A percentile compares a stretch with the other conserved stretches of the same genome.
Evolutionary conservation across 441 rosid species (phyloP).

Genomic region (Euphorbia celastroides): DNA sequence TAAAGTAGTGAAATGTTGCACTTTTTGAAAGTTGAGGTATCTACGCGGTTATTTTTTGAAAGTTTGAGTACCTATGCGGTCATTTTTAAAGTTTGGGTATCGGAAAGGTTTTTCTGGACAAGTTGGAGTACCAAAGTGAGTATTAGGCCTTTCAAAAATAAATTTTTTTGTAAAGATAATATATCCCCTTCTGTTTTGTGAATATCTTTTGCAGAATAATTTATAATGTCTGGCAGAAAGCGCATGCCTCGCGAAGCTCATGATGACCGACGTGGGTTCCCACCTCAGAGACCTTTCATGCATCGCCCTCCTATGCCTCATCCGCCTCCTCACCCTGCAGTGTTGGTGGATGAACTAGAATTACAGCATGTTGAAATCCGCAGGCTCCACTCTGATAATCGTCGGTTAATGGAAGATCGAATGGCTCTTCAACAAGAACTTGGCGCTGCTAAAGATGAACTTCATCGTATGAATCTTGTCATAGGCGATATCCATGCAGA

Average conservation of each 20-base stretch:
- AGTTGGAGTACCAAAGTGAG: no score
- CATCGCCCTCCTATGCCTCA: conserved; percentile 65
- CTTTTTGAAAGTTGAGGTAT: no score
- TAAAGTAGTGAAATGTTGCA: no score
- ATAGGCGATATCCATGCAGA: conserved; percentile 63
- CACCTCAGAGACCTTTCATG: conserved; percentile 53
- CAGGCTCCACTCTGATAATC: conserved; percentile 73
- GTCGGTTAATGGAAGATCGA: conserved; percentile 67
- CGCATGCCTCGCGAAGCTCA: conserved; percentile 59
- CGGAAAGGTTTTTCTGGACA: no score
- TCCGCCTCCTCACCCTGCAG: conserved; percentile 60
- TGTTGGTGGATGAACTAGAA: conserved; percentile 88
- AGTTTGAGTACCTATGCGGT: no score
- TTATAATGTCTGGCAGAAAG: conserved; percentile 76
- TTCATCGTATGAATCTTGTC: conserved; percentile 69
- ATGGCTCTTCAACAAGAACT: conserved; percentile 72
- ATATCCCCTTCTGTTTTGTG: not conserved
- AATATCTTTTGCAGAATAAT: not conserved
- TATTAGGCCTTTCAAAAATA: no score
- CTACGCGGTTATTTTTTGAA: no score
- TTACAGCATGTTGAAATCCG: conserved; percentile 72
- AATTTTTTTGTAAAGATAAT: not conserved
- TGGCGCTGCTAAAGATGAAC: conserved; percentile 77
- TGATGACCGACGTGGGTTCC: conserved; percentile 58
- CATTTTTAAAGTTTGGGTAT: no score